Base-by-base conservation (phyloP, 2,329 filamentous ascomycete species). In the Helotiales sp. region DNA sequence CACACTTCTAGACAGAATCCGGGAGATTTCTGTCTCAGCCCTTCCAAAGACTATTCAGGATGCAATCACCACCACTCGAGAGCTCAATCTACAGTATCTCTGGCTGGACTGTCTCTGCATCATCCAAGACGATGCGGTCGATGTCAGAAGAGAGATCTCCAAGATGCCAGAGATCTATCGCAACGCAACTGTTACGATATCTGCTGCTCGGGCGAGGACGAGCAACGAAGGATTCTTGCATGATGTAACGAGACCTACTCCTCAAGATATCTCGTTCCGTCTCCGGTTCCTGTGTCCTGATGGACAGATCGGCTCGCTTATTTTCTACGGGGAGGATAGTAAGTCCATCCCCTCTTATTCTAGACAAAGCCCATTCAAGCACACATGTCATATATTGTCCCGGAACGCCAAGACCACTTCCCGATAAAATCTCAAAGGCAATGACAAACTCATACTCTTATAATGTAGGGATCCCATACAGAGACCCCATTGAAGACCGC, bases 101-200 rank as follows among this genome's bases (percentile, higher is more conserved):
- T 61, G 58, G 58, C 26, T 61, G 17, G 58, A 61, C 26, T 37
- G 30, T 30, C 55, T 58, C 15, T 58, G 32, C 26, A 58, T 58
- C 6, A 40, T 40, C 7, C 55, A 58, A 58, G 55, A 58, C 15
- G 55, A 58, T 40, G 2, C 17, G 5, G 15, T 24, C 13, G 32
- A 58, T 6, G 20, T 58, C 6, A 17, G n/a, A 7, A n/a, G 6
- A 10, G 55, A 58, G n/a, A 34, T 58, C 22, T 32, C 13, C 10
- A 4, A 37, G 32, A 58, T 58, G 55, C 28, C 55, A 34, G 15
- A n/a, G 10, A 58, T 58, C n/a, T 40, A 58, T 24, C 26, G 30
- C 20, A 37, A 37, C 15, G 28, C 28, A 17, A 37, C 28, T 6
- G 30, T 58, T 8, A 58, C 55, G 13, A 58, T 40, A 2, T 58